Evolutionary conservation across 192 early-diverging fungal species (phyloP).

Genomic region (Chytriomyces hyalinus): DNA sequence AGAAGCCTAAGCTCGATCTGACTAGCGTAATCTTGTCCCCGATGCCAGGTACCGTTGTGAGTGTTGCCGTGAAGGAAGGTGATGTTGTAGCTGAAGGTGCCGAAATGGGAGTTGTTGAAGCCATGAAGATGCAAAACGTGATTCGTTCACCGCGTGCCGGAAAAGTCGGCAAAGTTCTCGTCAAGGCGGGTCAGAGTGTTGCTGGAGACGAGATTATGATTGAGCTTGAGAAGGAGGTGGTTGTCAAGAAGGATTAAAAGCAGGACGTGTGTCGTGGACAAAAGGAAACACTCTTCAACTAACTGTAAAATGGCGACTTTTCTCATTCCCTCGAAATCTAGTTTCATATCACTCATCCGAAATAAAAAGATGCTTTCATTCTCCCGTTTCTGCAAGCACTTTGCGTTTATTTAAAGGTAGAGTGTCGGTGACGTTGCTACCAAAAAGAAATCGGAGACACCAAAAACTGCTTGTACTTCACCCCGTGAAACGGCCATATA

Average conservation of each 20-base stretch:
- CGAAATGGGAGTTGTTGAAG: slow-evolving; percentile 88
- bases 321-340: too few species aligned
- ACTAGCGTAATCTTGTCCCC: slow-evolving; percentile 79
- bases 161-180: slow-evolving; percentile 76
- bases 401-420: too few species aligned
- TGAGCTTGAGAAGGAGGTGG: slow-evolving; percentile 30
- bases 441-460: too few species aligned
- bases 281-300: too few species aligned
- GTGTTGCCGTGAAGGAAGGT: slow-evolving; percentile 78
- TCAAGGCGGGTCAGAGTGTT: slow-evolving; percentile 75
- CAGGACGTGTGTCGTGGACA: not conserved
- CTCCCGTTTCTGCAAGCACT: too few species aligned
- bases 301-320: too few species aligned
- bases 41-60: slow-evolving; percentile 91
- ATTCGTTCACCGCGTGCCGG: slow-evolving; percentile 78
- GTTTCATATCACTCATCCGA: too few species aligned
- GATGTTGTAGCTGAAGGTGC: slow-evolving; percentile 81
- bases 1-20: slow-evolving; percentile 74
- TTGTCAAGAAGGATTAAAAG: too few species aligned
- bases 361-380: too few species aligned
- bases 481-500: too few species aligned
- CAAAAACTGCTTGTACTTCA: too few species aligned
- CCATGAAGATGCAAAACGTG: slow-evolving; percentile 97
- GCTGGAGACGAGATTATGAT: slow-evolving; percentile 68
- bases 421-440: too few species aligned